phyloP scores from a whole-genome alignment of 495 filamentous ascomycete species.

The Pyrenula massariospora region DNA sequence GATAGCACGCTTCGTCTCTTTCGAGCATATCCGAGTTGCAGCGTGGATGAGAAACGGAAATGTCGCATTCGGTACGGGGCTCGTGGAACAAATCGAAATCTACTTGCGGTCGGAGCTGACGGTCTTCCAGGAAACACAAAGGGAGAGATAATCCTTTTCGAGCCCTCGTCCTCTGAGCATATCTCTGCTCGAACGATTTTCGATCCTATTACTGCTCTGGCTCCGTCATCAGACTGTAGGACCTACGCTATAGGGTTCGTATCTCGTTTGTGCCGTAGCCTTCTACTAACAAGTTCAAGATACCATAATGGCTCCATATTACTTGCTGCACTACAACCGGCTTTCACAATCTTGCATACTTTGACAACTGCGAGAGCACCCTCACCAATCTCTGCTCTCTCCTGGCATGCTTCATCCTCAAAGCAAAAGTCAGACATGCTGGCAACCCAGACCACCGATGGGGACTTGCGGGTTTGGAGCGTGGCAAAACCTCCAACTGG shows the following conservation, averaged over 20 bases:
- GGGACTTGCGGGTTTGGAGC: conserved; percentile 94
- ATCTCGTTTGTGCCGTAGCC: background rate
- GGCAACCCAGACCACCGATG: conserved; percentile 81
- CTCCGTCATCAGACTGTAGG: conserved; percentile 82
- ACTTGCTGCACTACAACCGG: conserved; percentile 76
- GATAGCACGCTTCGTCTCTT: conserved; percentile 78
- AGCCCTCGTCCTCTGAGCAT: conserved; percentile 86
- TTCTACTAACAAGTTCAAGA: conserved; percentile 34
- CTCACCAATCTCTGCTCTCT: conserved; percentile 77
- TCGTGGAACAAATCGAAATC: background rate
- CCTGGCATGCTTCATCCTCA: conserved; percentile 95
- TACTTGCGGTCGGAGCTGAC: conserved; percentile 10
- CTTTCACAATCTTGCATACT: conserved; percentile 91
- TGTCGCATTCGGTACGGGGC: conserved; percentile 75
- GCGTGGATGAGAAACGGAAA: conserved; percentile 97
- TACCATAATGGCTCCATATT: conserved; percentile 94
- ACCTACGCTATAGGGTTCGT: conserved; percentile 93
- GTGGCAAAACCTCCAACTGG: conserved; percentile 73
- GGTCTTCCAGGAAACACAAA: conserved; percentile 60
- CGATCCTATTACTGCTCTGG: conserved; percentile 84
- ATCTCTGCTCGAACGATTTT: conserved; percentile 87
- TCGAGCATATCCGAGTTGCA: conserved; percentile 73
- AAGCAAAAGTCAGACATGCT: conserved; percentile 98
- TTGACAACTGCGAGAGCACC: conserved; percentile 70
- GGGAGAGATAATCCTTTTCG: conserved; percentile 90